phyloP scores from a whole-genome alignment of 2,329 filamentous ascomycete species.

The Fusarium sulawesiense region DNA sequence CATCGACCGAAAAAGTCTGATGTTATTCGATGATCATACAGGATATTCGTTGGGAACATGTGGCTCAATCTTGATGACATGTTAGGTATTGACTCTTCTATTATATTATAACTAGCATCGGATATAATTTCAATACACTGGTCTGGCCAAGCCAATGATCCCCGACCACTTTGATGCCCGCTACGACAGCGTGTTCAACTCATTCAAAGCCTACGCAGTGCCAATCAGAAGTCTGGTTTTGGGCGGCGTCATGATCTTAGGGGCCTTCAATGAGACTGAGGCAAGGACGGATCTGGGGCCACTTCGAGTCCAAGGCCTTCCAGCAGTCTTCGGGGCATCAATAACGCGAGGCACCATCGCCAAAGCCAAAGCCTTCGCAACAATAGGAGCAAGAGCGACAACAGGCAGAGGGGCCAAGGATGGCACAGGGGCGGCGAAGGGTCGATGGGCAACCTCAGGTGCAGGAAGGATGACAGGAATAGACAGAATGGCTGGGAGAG shows the following conservation, averaged over 20 bases:
- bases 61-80: not conserved
- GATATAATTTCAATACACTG: not conserved
- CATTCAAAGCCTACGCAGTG: not conserved
- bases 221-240: not conserved
- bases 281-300: constrained; percentile 14
- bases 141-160: not conserved
- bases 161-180: not conserved
- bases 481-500: constrained; percentile 2
- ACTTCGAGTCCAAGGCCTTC: constrained; percentile 8
- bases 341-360: constrained; percentile 12
- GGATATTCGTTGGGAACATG: not conserved
- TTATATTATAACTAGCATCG: not conserved
- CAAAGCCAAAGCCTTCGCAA: constrained; percentile 12
- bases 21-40: not conserved
- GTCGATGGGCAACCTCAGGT: constrained; percentile 13
- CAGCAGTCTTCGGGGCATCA: constrained; percentile 4
- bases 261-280: constrained; percentile 1
- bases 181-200: not conserved
- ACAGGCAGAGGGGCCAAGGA: constrained; percentile 22
- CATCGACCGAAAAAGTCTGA: not conserved
- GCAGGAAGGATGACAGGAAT: constrained; percentile 3
- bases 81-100: not conserved
- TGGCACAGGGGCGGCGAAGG: constrained; percentile 20
- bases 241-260: not conserved
- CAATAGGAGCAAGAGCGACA: constrained; percentile 23